Base-by-base conservation (phyloP, 371 early-diverging fungal species). In the Mortierella sp. region DNA sequence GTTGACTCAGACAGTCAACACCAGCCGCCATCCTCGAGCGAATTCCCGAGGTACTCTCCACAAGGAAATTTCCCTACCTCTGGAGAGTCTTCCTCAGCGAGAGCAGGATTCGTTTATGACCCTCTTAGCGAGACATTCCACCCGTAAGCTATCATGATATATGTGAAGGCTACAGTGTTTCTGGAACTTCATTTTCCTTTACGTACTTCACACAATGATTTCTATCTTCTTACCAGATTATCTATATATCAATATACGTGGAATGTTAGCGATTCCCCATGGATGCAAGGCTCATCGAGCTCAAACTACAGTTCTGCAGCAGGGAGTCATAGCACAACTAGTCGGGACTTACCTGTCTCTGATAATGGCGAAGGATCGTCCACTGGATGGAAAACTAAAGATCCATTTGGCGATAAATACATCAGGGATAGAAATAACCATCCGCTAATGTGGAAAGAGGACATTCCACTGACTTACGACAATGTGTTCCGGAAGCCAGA, bases 311-410 rank as follows among this genome's bases (percentile, higher is more conserved):
- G n/a, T 63, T 2, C n/a, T 61, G 33, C 24, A 67, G 38, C 22
- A n/a, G 38, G 43, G 36, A 28, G 63, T 52, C 67, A 36, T 22
- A 36, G 21, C 21, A 22, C 24, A n/a, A 41, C 57, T 19, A n/a
- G 22, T 41, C 13, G 13, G 4, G 41, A 24, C 5, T 24, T 57
- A 50, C 22, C 50, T 33, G 55, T 19, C 9, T 7, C 59, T 11
- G 38, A 68, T 13, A 74, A 65, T 36, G 74, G 79, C 24, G 69
- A 68, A 69, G 80, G 72, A 24, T 71, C 75, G 6, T 80, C 80
- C 3, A 43, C 19, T 8, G 16, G 43, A 38, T 55, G 64, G 21
- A 41, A 45, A 15, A 40, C 59, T 8, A 19, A 6, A 36, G 59
- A 19, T 36, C 24, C 0, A 24, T 8, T 19, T 9, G 41, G 53